Conservation (phyloP, 1,284 basidiomycete genomes). For the Marasmius oreades region DNA sequence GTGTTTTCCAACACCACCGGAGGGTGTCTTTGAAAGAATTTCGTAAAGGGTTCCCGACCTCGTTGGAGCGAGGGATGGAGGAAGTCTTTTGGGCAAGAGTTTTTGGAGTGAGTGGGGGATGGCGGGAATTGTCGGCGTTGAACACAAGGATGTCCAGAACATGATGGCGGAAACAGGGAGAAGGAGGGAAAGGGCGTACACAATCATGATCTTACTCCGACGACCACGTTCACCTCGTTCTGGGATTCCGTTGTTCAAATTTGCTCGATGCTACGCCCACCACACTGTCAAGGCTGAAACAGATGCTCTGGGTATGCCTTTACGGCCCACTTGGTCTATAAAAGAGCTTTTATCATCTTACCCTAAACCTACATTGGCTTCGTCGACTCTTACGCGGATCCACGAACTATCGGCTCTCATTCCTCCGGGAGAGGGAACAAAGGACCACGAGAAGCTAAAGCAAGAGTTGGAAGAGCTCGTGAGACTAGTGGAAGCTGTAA, state of each 20-base stretch:
- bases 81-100: constrained; percentile 47
- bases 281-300: constrained; percentile 22
- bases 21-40: constrained; percentile 65
- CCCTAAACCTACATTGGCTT: constrained; percentile 57
- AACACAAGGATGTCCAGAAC: constrained; percentile 28
- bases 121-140: constrained; percentile 19
- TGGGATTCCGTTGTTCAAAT: background rate
- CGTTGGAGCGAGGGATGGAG: constrained; percentile 50
- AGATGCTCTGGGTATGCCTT: constrained; percentile 60
- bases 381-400: constrained; percentile 53
- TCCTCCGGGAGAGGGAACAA: constrained; percentile 54
- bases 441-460: constrained; percentile 46
- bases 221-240: constrained; percentile 15
- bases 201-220: constrained; percentile 21
- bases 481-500: constrained; percentile 74
- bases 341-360: constrained; percentile 71
- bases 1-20: constrained; percentile 60
- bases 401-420: constrained; percentile 68
- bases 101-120: constrained; percentile 45
- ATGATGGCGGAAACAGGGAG: constrained; percentile 22
- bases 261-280: no score
- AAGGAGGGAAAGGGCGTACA: constrained; percentile 4
- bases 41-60: constrained; percentile 62
- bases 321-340: constrained; percentile 72
- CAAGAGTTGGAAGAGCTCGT: constrained; percentile 65